Percentiles rank a stretch among this genome's conserved stretches.
Conservation (phyloP, 768 basidiomycete species). For the Russula sp. region DNA sequence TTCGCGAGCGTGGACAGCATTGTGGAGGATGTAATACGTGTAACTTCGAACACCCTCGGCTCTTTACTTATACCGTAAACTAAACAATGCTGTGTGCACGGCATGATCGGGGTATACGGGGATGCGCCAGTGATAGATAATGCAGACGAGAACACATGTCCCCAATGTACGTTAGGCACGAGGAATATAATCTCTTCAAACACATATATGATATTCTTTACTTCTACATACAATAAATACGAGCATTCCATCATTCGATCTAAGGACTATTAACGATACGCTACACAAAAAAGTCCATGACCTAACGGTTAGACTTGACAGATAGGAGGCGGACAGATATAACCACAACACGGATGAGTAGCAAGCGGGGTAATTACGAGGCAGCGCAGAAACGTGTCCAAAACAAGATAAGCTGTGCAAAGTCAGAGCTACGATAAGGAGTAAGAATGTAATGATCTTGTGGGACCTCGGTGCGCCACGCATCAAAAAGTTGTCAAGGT, state of each 20-base stretch:
- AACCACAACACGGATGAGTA: conserved; percentile 13
- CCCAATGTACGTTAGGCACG: not conserved
- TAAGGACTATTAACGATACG: conserved; percentile 26
- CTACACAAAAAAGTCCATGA: conserved; percentile 23
- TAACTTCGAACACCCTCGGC: not conserved
- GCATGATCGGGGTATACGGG: not conserved
- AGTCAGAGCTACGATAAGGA: conserved; percentile 1
- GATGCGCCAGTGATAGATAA: not conserved
- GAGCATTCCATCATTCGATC: conserved; percentile 21
- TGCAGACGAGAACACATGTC: not conserved
- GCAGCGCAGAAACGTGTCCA: conserved; percentile 6
- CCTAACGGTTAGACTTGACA: not conserved
- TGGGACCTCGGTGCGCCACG: not conserved
- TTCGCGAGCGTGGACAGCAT: conserved; percentile 60
- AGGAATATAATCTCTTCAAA: not conserved
- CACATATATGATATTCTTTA: conserved; percentile 5
- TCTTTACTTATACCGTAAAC: not conserved
- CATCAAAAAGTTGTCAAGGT: conserved; percentile 12
- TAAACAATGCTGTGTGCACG: not conserved
- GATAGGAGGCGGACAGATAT: conserved; percentile 12
- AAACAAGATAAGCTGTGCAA: conserved; percentile 11
- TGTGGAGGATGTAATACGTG: conserved; percentile 41
- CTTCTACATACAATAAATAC: conserved; percentile 31
- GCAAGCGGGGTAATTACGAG: conserved; percentile 9
- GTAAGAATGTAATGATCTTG: not conserved